Conservation (phyloP, 179 eudicot genomes). For the Patellifolia procumbens region DNA sequence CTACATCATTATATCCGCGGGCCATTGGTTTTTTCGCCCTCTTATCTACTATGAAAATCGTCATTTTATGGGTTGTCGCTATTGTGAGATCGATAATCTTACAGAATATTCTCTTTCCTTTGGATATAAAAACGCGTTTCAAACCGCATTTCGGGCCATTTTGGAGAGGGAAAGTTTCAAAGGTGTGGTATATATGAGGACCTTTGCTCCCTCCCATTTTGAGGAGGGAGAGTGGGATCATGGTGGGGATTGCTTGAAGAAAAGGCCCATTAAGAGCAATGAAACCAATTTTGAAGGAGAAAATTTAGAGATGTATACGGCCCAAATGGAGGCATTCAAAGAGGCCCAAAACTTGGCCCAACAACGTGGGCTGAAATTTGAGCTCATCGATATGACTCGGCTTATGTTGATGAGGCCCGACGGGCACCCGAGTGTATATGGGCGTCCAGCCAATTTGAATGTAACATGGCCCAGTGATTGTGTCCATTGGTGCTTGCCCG, state of each 20-base stretch:
- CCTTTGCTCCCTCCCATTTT: slow-evolving; percentile 66
- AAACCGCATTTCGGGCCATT: slow-evolving; percentile 51
- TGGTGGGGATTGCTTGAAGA: slow-evolving; percentile 64
- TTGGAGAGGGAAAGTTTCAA: slow-evolving; percentile 38
- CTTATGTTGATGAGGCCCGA: slow-evolving; percentile 64
- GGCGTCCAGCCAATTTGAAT: slow-evolving; percentile 50
- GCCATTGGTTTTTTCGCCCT: slow-evolving; percentile 60
- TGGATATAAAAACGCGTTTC: slow-evolving; percentile 48
- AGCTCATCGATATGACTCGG: slow-evolving; percentile 57
- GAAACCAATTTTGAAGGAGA: slow-evolving; percentile 45
- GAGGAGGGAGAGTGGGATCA: slow-evolving; percentile 67
- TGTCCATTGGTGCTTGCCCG: slow-evolving; percentile 81
- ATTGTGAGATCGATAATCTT: slow-evolving; percentile 43
- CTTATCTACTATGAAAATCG: slow-evolving; percentile 44
- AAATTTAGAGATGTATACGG: slow-evolving; percentile 47
- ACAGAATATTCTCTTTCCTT: slow-evolving; percentile 38
- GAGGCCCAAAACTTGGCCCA: slow-evolving; percentile 43
- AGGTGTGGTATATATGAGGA: slow-evolving; percentile 52
- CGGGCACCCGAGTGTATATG: slow-evolving; percentile 74
- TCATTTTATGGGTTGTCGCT: slow-evolving; percentile 51
- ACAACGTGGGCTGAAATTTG: slow-evolving; percentile 39
- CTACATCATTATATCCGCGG: slow-evolving; percentile 54
- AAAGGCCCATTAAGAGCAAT: slow-evolving; percentile 43
- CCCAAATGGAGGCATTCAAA: slow-evolving; percentile 50
- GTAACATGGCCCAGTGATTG: slow-evolving; percentile 53